Evolutionary conservation across 225 moss, liverwort and hornwort genomes (phyloP).

Genomic region (Antitrichia curtipendula): DNA sequence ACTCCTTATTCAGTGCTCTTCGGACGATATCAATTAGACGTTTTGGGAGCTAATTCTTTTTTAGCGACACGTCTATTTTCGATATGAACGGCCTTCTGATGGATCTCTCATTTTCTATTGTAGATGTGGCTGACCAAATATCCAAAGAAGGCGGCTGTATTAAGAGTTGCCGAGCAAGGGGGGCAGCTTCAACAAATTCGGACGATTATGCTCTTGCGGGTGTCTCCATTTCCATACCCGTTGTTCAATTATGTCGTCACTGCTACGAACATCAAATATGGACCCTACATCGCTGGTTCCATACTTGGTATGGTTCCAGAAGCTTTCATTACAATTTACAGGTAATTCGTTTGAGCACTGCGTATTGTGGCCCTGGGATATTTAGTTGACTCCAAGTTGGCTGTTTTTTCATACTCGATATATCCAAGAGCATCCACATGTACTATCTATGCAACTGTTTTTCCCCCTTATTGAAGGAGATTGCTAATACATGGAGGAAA

Average conservation of each 20-base stretch:
- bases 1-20: neutral
- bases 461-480: too few relatives aligned
- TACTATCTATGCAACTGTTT: neutral
- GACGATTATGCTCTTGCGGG: slow-evolving; percentile 62
- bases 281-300: slow-evolving; percentile 78
- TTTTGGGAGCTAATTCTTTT: neutral
- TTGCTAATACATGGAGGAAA: neutral
- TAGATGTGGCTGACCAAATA: slow-evolving; percentile 64
- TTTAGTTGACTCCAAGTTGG: neutral
- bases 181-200: slow-evolving; percentile 68
- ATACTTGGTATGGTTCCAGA: slow-evolving; percentile 88
- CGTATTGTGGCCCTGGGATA: neutral
- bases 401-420: neutral
- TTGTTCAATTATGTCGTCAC: slow-evolving; percentile 86
- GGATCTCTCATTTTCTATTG: neutral
- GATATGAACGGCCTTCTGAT: neutral
- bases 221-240: slow-evolving; percentile 89
- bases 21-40: neutral
- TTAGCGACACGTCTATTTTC: neutral
- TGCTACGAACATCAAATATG: slow-evolving; percentile 70
- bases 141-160: slow-evolving; percentile 84
- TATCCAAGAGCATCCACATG: neutral
- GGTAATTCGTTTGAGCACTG: slow-evolving; percentile 11
- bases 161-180: slow-evolving; percentile 86
- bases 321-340: slow-evolving; percentile 92